Base-by-base conservation (phyloP, 306 rosid species). In the cucumber (Cucumis sativus) region DNA sequence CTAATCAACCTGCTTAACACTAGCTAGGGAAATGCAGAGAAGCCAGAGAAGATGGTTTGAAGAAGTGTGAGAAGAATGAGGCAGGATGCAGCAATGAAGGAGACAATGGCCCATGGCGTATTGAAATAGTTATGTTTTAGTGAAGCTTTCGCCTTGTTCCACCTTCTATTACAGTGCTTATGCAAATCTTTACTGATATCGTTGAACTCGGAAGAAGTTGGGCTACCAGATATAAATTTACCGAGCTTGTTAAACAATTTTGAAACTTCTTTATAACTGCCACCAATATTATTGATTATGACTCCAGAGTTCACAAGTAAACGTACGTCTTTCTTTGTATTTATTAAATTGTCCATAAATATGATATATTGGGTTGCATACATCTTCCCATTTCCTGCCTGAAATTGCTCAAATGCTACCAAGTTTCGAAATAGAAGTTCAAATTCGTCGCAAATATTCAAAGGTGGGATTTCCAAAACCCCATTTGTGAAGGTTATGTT, bases 351-450 rank as follows among this genome's bases (percentile, higher is more conserved):
- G 17, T 65, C 71, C 15, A 65, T 0, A 39, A 65, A 65, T 1
- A 0, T 0, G 2, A 18, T 15, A 37, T 33, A 65, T 1, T 37
- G 25, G 49, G 1, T 17, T 16, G 0, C 12, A 65, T 18, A 65
- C 41, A 0, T 62, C 0, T 14, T 7, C 20, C 0, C 0, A 64
- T 33, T 18, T 9, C 2, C 7, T 1, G 20, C 1, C 0, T 3
- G 23, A 1, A 18, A 17, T 7, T 78, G 76, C 81, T 88, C 92
- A 65, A 54, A 86, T 12, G 82, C 88, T 4, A 86, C 1, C 16
- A 85, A 11, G 33, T 84, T 85, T 8, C 85, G 58, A 6, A 65
- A 0, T 2, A 2, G 0, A 6, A 7, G 10, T 65, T 65, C 51
- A 8, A 37, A 65, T 0, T 1, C 7, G 0, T 65, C 71, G 5